Evolutionary conservation across 495 filamentous ascomycete genomes (phyloP), one percentile per base, ranked within the genome.

Genomic region (Neurospora sp.): DNA sequence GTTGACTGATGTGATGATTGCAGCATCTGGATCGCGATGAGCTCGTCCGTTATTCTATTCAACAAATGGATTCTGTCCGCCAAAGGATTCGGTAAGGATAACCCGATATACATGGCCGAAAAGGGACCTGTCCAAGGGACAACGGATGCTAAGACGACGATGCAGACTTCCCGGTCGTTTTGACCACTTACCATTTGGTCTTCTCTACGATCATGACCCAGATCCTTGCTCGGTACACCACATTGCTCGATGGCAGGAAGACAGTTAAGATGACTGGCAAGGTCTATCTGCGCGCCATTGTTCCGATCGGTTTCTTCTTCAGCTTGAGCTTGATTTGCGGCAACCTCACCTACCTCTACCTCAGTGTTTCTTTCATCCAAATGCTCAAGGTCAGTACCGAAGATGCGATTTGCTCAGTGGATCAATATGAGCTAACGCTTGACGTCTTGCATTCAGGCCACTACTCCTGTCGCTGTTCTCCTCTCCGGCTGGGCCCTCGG

Each of bases 61-160:
- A 98, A 99, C 91, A 99, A 99, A 89, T 95, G 92, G 89, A 94
- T 99, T 75, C 88, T 98, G 71, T 89, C 92, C 77, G 92, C 89
- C 38, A 87, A 89, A 75, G 85, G 91, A 70, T 99, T 98, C 86
- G 85, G 93, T 96, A 87, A 90, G 93, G 83, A 70, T 65, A 41
- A 69, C 22, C 39, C 37, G 37, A 12, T 20, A 14, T 16, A 65
- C 27, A 31, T 65, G 5, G 27, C 27, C 53, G 12, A 31, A 22
- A 27, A 20, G 46, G 71, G 20, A 48, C 40, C 31, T 31, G 11
- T 59, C 6, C 5, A 35, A 35, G 39, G 41, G n/a, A 35, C 38
- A n/a, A 69, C 40, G 53, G 70, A 72, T 53, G 42, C 14, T 69
- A 69, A 71, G 39, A 78, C 79, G 68, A 71, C 78, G 75, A 74